These are phyloP conservation scores for Delonix regia DNA, from an alignment of 306 rosid genomes.

Conservation along the genomic window DNA sequence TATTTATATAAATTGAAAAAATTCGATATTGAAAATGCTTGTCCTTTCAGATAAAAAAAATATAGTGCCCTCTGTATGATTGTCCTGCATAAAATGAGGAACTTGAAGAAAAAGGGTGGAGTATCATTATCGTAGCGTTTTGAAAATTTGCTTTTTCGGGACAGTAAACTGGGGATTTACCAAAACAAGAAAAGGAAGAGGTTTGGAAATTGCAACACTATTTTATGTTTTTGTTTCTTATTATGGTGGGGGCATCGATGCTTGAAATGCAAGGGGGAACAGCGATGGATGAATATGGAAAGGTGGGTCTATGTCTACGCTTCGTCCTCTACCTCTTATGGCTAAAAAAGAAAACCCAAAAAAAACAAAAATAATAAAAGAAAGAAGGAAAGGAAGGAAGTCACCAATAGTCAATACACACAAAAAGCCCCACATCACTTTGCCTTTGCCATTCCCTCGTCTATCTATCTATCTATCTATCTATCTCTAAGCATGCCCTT, in stretches of 20 bases:
- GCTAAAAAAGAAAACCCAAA: background rate
- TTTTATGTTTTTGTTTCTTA: background rate
- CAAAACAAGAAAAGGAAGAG: constrained; percentile 4
- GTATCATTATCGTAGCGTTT: background rate
- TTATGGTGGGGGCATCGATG: constrained; percentile 4
- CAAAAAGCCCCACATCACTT: constrained; percentile 4
- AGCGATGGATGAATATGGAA: constrained; percentile 31
- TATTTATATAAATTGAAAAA: too few species aligned
- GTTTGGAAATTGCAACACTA: background rate
- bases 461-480: background rate
- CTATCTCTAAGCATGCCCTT: background rate
- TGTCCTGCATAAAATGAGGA: background rate
- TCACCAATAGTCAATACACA: background rate
- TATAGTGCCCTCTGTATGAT: too few species aligned
- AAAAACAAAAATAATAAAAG: background rate
- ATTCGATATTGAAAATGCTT: too few species aligned
- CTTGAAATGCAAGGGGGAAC: background rate
- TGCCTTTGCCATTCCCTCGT: background rate
- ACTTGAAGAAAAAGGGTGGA: background rate
- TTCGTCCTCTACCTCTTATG: background rate
- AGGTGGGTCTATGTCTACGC: background rate
- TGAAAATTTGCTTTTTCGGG: background rate
- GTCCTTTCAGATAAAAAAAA: too few species aligned
- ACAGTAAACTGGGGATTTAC: background rate
- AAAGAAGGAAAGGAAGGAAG: too few species aligned